Evolutionary conservation across 1,284 basidiomycete species (phyloP).

Genomic region (Moesziomyces aphidis): DNA sequence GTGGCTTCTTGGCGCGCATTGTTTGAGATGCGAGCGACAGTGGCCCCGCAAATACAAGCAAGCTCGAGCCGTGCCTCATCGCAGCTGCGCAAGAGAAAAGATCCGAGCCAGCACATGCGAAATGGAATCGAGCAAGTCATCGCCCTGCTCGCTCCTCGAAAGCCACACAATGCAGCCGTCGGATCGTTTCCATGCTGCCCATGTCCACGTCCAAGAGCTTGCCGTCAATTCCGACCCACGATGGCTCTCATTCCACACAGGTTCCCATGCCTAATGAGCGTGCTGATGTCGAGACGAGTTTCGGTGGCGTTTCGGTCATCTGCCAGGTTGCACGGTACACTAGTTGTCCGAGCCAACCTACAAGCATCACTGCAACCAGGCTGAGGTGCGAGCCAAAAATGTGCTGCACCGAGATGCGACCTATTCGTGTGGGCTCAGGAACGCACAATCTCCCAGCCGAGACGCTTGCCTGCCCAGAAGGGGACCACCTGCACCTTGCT

Average conservation of each 20-base stretch:
- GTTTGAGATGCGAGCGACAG: not conserved
- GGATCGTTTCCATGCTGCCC: not conserved
- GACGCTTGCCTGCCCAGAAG: conserved; percentile 88
- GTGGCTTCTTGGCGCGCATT: not conserved
- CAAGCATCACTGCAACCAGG: conserved; percentile 9
- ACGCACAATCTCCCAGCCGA: conserved; percentile 81
- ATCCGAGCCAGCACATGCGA: conserved; percentile 23
- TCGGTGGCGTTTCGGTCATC: not conserved
- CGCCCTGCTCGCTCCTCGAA: not conserved
- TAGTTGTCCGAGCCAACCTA: conserved; percentile 21
- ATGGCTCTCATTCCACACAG: not conserved
- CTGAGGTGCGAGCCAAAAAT: not conserved
- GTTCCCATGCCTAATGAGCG: no score
- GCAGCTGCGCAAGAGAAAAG: conserved; percentile 1
- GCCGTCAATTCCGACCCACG: not conserved
- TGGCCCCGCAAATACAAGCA: not conserved
- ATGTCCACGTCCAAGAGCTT: not conserved
- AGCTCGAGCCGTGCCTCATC: not conserved
- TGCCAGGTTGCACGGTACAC: conserved; percentile 1
- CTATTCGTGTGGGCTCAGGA: not conserved
- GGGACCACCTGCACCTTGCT: conserved; percentile 76
- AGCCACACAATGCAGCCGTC: not conserved
- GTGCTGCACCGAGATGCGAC: not conserved
- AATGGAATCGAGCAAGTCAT: conserved; percentile 10
- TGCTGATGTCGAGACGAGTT: not conserved